Base-by-base conservation (phyloP, 2,329 filamentous ascomycete species). In the Stagonosporopsis chrysanthemi region DNA sequence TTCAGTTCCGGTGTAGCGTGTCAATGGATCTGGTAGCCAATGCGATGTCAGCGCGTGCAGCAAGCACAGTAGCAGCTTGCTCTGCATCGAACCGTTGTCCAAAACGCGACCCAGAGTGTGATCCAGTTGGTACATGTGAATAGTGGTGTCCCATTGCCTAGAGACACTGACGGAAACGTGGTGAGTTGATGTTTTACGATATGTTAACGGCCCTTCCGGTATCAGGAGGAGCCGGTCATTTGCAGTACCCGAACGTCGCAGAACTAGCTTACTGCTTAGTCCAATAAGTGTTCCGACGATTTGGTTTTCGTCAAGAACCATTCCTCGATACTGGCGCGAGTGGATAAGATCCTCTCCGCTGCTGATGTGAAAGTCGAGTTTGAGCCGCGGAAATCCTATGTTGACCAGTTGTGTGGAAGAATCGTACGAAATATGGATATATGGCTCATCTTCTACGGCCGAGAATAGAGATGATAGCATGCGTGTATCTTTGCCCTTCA, bases 41-140 rank as follows among this genome's bases (percentile, higher is more conserved):
- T 79, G 78, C 0, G 84, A 83, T 0, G 85, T 88, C 0, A 86
- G 53, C 0, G 81, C 84, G 58, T 88, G 84, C 0, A 88, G 68
- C 26, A 83, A 82, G 8, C 56, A 75, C 0, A 85, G 71, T 17
- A 80, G 78, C 0, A 89, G 71, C 48, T 82, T 84, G 67, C 82
- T 84, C 11, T 80, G 77, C 0, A 86, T 43, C 12, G 74, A 82
- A 0, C 81, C 82, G 58, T 81, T 83, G 17, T 84, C 83, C 0
- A 77, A 58, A 0, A 90, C 64, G 2, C 81, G 74, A 0, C 84
- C 80, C 0, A 89, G 78, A 1, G 70, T 69, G 0, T 61, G 42
- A 56, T 89, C 82, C 0, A 89, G 66, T 0, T 69, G 63, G 60
- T 84, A 88, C 0, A 72, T 61, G 42, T 85, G 80, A 6, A 77